Percentiles rank a stretch among this genome's conserved stretches.
Evolutionary conservation across 768 basidiomycete species (phyloP).

Genomic region (Sistotremastrum niveocremeum): DNA sequence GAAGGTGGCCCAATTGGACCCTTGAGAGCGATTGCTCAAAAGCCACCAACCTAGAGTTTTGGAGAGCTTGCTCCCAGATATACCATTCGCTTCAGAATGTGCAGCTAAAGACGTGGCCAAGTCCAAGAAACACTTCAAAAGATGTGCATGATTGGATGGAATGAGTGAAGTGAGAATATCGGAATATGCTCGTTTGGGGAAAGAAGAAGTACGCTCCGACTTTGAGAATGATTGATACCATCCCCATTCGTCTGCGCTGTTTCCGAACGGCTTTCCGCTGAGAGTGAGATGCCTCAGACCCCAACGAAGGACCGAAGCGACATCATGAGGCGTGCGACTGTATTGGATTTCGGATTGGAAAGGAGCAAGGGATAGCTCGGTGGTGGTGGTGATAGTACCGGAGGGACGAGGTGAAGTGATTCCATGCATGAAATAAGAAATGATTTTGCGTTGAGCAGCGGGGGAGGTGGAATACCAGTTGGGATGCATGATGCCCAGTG

Average conservation of each 20-base stretch:
- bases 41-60: conserved; percentile 68
- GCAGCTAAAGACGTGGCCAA: conserved; percentile 58
- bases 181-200: conserved; percentile 51
- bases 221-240: conserved; percentile 60
- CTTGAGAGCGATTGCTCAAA: conserved; percentile 32
- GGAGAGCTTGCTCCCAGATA: conserved; percentile 65
- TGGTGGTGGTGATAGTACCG: conserved; percentile 32
- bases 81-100: conserved; percentile 57
- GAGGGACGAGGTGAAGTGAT: conserved; percentile 40
- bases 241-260: conserved; percentile 25
- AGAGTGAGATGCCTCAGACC: conserved; percentile 60
- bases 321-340: conserved; percentile 58
- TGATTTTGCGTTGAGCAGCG: conserved; percentile 50
- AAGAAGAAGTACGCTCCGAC: conserved; percentile 44
- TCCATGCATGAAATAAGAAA: conserved; percentile 48
- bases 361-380: conserved; percentile 34
- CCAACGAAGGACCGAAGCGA: conserved; percentile 74
- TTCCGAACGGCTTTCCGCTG: conserved; percentile 46
- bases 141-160: conserved; percentile 41
- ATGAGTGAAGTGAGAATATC: conserved; percentile 45
- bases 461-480: conserved; percentile 72
- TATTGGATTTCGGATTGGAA: conserved; percentile 56
- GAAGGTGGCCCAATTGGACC: conserved; percentile 50
- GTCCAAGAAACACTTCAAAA: conserved; percentile 44
- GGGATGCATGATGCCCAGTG: conserved; percentile 74